Conservation (phyloP, 2,329 filamentous ascomycete species). For the Penicillium occitanis region DNA sequence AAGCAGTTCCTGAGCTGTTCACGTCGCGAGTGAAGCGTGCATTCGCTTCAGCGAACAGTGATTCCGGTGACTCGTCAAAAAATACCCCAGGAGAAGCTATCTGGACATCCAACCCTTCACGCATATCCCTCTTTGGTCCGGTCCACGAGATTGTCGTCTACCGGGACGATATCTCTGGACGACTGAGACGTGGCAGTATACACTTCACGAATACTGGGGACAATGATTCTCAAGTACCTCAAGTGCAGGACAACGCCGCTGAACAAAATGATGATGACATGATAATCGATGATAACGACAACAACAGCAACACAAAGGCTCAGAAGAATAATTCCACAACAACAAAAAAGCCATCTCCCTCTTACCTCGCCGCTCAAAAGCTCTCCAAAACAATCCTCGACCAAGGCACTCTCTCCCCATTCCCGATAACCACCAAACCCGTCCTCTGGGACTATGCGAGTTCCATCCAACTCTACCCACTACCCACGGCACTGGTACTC, state of each 20-base stretch:
- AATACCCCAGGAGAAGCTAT: slow-evolving; percentile 68
- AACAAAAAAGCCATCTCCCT: slow-evolving; percentile 23
- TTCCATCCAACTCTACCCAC: slow-evolving; percentile 77
- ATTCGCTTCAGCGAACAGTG: slow-evolving; percentile 75
- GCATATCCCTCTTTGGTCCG: slow-evolving; percentile 81
- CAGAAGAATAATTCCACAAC: not conserved
- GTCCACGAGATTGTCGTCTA: slow-evolving; percentile 84
- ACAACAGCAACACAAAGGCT: not conserved
- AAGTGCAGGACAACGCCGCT: not conserved
- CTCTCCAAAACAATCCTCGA: slow-evolving; percentile 90
- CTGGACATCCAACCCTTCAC: slow-evolving; percentile 85
- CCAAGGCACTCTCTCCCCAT: slow-evolving; percentile 85
- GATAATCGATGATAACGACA: slow-evolving; percentile 3
- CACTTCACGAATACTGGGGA: slow-evolving; percentile 28
- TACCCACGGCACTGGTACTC: slow-evolving; percentile 80
- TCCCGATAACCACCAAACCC: slow-evolving; percentile 74
- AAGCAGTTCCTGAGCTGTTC: slow-evolving; percentile 78
- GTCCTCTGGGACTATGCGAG: slow-evolving; percentile 86
- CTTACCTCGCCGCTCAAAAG: slow-evolving; percentile 61
- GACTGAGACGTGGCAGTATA: slow-evolving; percentile 74
- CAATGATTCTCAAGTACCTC: slow-evolving; percentile 9
- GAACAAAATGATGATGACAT: slow-evolving; percentile 7
- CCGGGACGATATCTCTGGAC: slow-evolving; percentile 78
- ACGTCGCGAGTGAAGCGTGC: slow-evolving; percentile 80
- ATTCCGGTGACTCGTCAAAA: slow-evolving; percentile 55